phyloP scores from a whole-genome alignment of 495 filamentous ascomycete genomes.

The Lophiotrema nucula region DNA sequence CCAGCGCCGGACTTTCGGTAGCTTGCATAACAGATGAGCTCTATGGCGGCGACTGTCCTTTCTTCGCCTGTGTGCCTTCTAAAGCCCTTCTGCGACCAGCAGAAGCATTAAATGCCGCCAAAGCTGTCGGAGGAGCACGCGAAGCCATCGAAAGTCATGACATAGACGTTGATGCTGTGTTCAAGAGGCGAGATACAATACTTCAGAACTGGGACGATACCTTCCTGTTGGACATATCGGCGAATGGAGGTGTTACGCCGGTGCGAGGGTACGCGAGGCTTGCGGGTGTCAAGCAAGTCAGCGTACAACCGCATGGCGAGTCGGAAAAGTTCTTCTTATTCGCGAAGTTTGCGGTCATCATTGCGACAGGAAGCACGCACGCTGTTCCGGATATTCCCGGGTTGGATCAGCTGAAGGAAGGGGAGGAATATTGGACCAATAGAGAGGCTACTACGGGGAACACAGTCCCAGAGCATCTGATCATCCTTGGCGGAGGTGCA shows the following conservation, averaged over 20 bases:
- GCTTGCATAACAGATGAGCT: slow-evolving; percentile 27
- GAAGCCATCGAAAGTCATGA: slow-evolving; percentile 15
- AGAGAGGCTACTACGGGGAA: slow-evolving; percentile 26
- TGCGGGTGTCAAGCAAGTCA: slow-evolving; percentile 10
- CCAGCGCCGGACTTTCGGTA: slow-evolving; percentile 21
- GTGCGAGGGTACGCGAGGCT: slow-evolving; percentile 7
- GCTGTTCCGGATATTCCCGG: slow-evolving; percentile 16
- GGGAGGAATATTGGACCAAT: slow-evolving; percentile 22
- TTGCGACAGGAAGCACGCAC: slow-evolving; percentile 23
- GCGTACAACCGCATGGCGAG: slow-evolving; percentile 4
- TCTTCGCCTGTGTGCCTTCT: slow-evolving; percentile 30
- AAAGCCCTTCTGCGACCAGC: slow-evolving; percentile 31
- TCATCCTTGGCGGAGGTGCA: slow-evolving; percentile 30
- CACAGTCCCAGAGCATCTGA: slow-evolving; percentile 26
- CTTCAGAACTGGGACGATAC: background rate
- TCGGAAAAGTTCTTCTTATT: slow-evolving; percentile 5
- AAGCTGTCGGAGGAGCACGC: slow-evolving; percentile 24
- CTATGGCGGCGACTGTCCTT: slow-evolving; percentile 34
- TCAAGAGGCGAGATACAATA: slow-evolving; percentile 23
- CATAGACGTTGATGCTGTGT: slow-evolving; percentile 29
- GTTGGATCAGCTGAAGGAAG: background rate
- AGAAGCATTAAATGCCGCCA: slow-evolving; percentile 31
- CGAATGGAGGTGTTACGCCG: background rate
- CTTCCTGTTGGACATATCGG: background rate
- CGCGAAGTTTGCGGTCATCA: slow-evolving; percentile 24